A percentile compares a stretch with the other conserved stretches of the same genome.
phyloP scores from a whole-genome alignment of 2,329 filamentous ascomycete species.

The Hymenoscyphus repandus region DNA sequence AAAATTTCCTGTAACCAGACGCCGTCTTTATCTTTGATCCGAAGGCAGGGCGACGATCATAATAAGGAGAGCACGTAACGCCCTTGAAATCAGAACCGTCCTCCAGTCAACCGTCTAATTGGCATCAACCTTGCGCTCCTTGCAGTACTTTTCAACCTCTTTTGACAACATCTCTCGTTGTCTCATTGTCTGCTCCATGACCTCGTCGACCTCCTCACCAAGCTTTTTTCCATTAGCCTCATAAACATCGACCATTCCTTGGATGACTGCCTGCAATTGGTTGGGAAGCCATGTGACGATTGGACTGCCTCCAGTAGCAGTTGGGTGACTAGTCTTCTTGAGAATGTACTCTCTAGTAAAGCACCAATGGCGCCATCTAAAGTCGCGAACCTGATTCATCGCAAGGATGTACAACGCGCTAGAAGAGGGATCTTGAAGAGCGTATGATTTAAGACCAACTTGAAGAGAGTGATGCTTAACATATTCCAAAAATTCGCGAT shows the following conservation, averaged over 20 bases:
- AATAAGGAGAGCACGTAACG: too few species aligned
- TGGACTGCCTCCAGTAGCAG: conserved; percentile 73
- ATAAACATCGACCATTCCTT: conserved; percentile 60
- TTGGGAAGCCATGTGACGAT: conserved; percentile 84
- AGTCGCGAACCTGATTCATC: conserved; percentile 72
- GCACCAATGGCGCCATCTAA: conserved; percentile 81
- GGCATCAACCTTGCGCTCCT: conserved; percentile 46
- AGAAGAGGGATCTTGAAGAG: conserved; percentile 48
- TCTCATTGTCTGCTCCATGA: conserved; percentile 61
- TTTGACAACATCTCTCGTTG: conserved; percentile 63
- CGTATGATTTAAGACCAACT: conserved; percentile 54
- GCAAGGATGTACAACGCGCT: conserved; percentile 58
- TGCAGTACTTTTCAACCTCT: conserved; percentile 72
- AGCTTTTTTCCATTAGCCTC: conserved; percentile 28
- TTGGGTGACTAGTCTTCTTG: conserved; percentile 70
- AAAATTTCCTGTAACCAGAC: too few species aligned
- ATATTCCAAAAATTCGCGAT: conserved; percentile 76
- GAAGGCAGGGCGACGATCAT: too few species aligned
- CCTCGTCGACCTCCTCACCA: conserved; percentile 42
- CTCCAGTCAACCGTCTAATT: background rate
- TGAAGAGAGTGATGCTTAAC: conserved; percentile 49
- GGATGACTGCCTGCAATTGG: conserved; percentile 69
- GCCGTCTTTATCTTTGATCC: too few species aligned
- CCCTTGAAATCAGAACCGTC: too few species aligned
- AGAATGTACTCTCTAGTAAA: conserved; percentile 82